Percentiles rank a stretch among this genome's conserved stretches.
These are phyloP conservation scores for Neonectria faginata DNA, from an alignment of 2,329 filamentous ascomycete genomes.

Conservation along the genomic window DNA sequence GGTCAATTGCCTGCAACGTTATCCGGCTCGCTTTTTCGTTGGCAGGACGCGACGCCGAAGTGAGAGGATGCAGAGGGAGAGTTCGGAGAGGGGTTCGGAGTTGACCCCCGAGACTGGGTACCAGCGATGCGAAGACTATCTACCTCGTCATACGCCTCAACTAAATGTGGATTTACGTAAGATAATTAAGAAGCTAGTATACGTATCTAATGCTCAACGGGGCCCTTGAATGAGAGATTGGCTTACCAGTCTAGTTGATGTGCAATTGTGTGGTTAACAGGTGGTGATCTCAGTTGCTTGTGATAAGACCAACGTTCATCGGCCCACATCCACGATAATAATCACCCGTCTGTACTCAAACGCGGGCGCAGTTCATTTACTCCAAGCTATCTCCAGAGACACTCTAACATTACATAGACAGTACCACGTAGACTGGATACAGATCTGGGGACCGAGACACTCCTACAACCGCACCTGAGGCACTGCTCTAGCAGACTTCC, in stretches of 20 bases:
- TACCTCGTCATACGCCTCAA: not conserved
- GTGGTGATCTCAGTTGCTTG: too few relatives aligned
- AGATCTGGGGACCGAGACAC: not conserved
- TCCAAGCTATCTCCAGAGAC: not conserved
- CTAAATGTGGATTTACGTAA: not conserved
- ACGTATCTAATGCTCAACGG: too few relatives aligned
- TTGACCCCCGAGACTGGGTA: not conserved
- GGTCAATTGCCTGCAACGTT: too few relatives aligned
- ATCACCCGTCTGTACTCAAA: not conserved
- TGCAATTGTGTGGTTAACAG: too few relatives aligned
- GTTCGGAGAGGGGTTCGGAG: not conserved
- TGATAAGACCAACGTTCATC: not conserved
- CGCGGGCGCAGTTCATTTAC: not conserved
- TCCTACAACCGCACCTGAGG: slow-evolving; percentile 20
- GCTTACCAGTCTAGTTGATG: too few relatives aligned
- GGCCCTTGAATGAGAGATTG: too few relatives aligned
- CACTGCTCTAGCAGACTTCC: slow-evolving; percentile 13
- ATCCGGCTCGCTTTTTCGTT: too few relatives aligned
- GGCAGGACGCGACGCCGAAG: not conserved
- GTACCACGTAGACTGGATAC: too few relatives aligned
- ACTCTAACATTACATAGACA: too few relatives aligned
- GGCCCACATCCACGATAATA: not conserved
- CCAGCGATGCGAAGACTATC: not conserved
- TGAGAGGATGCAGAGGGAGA: not conserved
- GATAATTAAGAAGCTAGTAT: too few relatives aligned